phyloP scores from a whole-genome alignment of 768 basidiomycete genomes.

The Trametes cinnabarina region DNA sequence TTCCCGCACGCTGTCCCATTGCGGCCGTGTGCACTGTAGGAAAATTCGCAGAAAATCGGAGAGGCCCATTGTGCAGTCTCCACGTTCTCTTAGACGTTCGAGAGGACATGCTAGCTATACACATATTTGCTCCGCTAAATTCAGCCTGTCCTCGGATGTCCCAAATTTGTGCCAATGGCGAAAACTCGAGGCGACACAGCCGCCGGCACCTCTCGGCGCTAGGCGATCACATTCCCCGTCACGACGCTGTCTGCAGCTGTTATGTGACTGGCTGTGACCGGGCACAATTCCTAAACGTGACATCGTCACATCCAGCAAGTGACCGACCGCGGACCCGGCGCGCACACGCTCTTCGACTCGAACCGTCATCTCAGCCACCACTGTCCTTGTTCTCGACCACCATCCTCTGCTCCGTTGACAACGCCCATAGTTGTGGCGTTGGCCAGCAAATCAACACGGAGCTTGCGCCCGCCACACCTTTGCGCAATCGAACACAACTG shows the following conservation, averaged over 20 bases:
- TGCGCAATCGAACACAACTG: constrained; percentile 11
- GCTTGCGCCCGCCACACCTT: constrained; percentile 2
- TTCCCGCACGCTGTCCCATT: constrained; percentile 9
- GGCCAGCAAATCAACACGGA: constrained; percentile 1
- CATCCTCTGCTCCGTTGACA: background rate
- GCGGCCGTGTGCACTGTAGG: background rate
- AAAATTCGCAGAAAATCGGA: constrained; percentile 2
- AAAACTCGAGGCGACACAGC: constrained; percentile 20
- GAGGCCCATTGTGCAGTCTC: background rate
- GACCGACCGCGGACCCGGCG: constrained; percentile 12
- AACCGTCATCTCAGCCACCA: constrained; percentile 19
- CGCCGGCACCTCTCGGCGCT: constrained; percentile 7
- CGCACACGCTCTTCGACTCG: constrained; percentile 11
- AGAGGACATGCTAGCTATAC: background rate
- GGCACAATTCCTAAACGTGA: background rate
- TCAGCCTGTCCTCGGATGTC: constrained; percentile 5
- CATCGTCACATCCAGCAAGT: background rate
- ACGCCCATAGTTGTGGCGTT: constrained; percentile 6
- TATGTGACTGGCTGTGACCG: constrained; percentile 8
- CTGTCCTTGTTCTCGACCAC: background rate
- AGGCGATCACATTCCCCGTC: constrained; percentile 1
- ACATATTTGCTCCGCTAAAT: background rate
- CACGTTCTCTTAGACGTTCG: background rate
- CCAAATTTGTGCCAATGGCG: constrained; percentile 19
- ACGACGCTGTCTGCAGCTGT: no score